Base-by-base conservation (phyloP, 768 basidiomycete genomes). In the Leccinum arenicola region DNA sequence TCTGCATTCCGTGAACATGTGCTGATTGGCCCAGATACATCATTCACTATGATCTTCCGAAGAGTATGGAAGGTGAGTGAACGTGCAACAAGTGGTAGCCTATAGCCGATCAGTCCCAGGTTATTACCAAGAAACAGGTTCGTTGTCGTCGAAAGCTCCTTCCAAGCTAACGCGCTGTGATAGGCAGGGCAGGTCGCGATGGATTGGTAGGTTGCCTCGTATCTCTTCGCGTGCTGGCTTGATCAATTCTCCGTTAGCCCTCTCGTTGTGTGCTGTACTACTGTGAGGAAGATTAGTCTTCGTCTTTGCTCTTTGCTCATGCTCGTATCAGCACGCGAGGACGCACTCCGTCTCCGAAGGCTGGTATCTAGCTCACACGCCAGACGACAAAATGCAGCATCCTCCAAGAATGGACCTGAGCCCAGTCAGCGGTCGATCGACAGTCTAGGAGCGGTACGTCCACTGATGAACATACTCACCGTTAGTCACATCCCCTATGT, bases 121-220 rank as follows among this genome's bases (percentile, higher is more conserved):
- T 0, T 94, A 87, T 70, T 94, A 94, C 70, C 92, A 93, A 70
- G 92, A 93, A 72, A 93, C 91, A 62, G 90, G 89, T 86, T 64
- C 23, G 77, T 60, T 10, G 29, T 48, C 23, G 31, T 50, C 19
- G 40, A 25, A 45, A 10, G 17, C 56, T 12, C 8, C 33, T 38
- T 50, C 38, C 21, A 19, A 54, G 14, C 19, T 63, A 23, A 68
- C 15, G n/a, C 40, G 52, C 4, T 61, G 54, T 52, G 50, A 31
- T 57, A 89, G 90, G 91, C 48, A 80, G 91, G 52, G 91, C 88
- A 57, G 92, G 91, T 27, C 81, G 92, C 54, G 90, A 93, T 67
- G 89, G 89, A 33, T 68, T 74, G 60, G 91, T 90, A 63, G 65
- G 83, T 73, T n/a, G 50, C 4, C 15, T 17, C 1, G 3, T 35